Evolutionary conservation across 352 stramenopile species (phyloP).

Genomic region (Salisapilia sapeloensis): DNA sequence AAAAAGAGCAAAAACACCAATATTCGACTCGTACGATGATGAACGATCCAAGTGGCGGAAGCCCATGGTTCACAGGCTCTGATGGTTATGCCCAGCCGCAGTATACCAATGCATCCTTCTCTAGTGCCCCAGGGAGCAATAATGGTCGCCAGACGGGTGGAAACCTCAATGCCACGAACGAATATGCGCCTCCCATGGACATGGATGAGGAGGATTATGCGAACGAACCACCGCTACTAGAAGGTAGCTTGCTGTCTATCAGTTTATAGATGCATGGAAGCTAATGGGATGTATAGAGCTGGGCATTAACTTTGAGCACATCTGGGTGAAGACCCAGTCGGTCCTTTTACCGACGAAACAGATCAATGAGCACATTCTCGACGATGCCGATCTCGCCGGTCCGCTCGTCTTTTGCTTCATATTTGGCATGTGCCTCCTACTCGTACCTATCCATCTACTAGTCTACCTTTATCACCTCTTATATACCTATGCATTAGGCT

Average conservation of each 20-base stretch:
- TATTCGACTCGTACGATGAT: too few relatives aligned
- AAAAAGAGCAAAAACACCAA: too few relatives aligned
- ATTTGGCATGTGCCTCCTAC: slow-evolving; percentile 88
- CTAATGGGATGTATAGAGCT: slow-evolving; percentile 52
- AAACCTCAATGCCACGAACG: too few relatives aligned
- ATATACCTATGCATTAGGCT: slow-evolving; percentile 13
- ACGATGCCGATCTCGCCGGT: slow-evolving; percentile 88
- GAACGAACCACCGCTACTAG: slow-evolving; percentile 93
- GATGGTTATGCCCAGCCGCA: too few relatives aligned
- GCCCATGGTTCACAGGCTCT: too few relatives aligned
- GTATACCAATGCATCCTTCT: too few relatives aligned
- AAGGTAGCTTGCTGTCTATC: slow-evolving; percentile 29
- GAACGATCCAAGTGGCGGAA: too few relatives aligned
- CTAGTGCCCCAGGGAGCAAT: too few relatives aligned
- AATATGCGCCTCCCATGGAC: not conserved
- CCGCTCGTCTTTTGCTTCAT: slow-evolving; percentile 90
- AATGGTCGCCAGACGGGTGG: too few relatives aligned
- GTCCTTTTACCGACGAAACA: slow-evolving; percentile 88
- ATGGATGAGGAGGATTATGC: slow-evolving; percentile 81
- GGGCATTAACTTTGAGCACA: slow-evolving; percentile 95
- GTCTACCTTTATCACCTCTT: not conserved
- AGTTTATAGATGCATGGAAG: not conserved
- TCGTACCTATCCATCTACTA: slow-evolving; percentile 56
- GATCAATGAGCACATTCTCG: slow-evolving; percentile 80
- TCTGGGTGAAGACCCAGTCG: slow-evolving; percentile 92